phyloP scores from a whole-genome alignment of 2,329 filamentous ascomycete genomes.

The Neonectria punicea region DNA sequence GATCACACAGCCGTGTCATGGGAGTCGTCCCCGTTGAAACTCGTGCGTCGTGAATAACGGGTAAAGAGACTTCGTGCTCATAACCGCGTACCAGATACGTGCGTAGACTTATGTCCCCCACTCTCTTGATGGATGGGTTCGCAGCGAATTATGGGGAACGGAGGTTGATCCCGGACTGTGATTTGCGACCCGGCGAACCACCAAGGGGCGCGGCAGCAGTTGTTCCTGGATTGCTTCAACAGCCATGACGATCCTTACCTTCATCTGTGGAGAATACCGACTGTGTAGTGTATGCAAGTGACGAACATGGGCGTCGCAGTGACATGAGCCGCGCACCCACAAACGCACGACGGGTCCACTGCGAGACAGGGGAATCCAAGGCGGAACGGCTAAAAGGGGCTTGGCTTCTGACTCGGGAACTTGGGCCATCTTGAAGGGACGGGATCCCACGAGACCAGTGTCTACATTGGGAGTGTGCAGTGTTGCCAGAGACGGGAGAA shows the following conservation, averaged over 20 bases:
- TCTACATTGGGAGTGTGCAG: not conserved
- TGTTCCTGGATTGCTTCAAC: conserved; percentile 3
- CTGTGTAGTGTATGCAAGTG: not conserved
- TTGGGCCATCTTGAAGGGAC: no score
- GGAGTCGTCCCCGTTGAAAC: not conserved
- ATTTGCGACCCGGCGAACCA: not conserved
- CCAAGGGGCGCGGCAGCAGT: not conserved
- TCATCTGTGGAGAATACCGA: no score
- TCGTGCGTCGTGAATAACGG: conserved; percentile 6
- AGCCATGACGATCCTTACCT: not conserved
- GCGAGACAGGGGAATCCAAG: not conserved
- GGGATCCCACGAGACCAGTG: not conserved
- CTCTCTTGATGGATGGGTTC: not conserved
- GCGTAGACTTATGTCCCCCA: no score
- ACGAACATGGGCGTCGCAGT: conserved; percentile 21
- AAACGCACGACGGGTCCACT: not conserved
- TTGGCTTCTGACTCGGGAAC: conserved; percentile 7
- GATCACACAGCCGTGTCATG: not conserved
- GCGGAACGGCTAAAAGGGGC: not conserved
- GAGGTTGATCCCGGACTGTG: not conserved
- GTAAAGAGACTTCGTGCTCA: conserved; percentile 2
- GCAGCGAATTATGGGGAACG: conserved; percentile 14
- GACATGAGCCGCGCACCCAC: conserved; percentile 24
- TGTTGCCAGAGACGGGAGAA: not conserved
- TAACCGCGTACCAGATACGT: no score